A percentile compares a stretch with the other conserved stretches of the same genome.
phyloP scores from a whole-genome alignment of 1,139 yeast species.

The Yamadazyma pseudoaaseri region DNA sequence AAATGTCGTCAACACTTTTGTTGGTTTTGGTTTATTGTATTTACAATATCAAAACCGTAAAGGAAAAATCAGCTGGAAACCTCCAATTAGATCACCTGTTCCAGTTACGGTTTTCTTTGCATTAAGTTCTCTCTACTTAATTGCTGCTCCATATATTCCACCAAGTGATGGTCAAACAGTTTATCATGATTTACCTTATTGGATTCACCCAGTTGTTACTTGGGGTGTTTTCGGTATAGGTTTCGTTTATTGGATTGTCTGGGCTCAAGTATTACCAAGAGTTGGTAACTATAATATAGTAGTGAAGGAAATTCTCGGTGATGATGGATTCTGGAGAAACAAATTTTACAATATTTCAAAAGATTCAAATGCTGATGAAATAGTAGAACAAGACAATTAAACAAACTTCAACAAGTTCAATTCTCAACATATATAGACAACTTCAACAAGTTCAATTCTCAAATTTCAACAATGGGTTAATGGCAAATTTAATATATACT shows the following conservation, averaged over 20 bases:
- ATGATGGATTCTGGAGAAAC: constrained; percentile 75
- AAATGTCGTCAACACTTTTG: constrained; percentile 49
- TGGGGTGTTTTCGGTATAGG: constrained; percentile 79
- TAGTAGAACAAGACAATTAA: constrained; percentile 9
- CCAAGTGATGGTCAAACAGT: constrained; percentile 67
- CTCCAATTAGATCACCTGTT: constrained; percentile 69
- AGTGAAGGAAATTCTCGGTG: constrained; percentile 61
- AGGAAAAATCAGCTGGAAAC: constrained; percentile 64
- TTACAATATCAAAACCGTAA: constrained; percentile 46
- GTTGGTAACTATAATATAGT: constrained; percentile 58
- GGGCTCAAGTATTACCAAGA: constrained; percentile 62
- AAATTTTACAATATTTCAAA: constrained; percentile 47
- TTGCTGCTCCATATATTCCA: constrained; percentile 80
- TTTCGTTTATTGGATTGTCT: constrained; percentile 65
- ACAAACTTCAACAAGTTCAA: background rate
- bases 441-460: background rate
- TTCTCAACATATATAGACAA: background rate
- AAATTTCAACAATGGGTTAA: background rate
- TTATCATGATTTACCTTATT: constrained; percentile 69
- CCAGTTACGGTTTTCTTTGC: constrained; percentile 66
- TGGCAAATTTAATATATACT: background rate
- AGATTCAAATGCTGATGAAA: constrained; percentile 18
- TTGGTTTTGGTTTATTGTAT: constrained; percentile 42
- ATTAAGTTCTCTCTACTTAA: constrained; percentile 66
- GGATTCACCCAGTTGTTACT: constrained; percentile 79